These are phyloP conservation scores for Solanum chilense DNA, from an alignment of 257 asterid species.

Conservation along the genomic window DNA sequence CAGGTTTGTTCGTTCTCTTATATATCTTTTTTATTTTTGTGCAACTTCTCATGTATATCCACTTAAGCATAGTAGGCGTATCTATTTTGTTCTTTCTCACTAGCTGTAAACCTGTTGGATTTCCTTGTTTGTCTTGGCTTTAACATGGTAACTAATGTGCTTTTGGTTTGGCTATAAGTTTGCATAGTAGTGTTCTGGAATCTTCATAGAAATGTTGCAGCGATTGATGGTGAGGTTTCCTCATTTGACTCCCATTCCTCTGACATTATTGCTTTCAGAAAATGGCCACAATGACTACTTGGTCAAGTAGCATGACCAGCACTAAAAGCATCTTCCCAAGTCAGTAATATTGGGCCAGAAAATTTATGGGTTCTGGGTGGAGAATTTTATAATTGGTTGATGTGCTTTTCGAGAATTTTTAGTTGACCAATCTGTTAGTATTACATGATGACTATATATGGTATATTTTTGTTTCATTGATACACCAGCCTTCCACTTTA, in stretches of 20 bases:
- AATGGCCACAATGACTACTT: neutral
- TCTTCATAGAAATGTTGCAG: neutral
- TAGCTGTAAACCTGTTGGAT: neutral
- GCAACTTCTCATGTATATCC: neutral
- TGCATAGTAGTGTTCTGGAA: neutral
- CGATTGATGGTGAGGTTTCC: neutral
- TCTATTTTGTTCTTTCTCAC: neutral
- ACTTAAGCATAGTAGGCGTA: neutral
- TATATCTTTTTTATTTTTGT: neutral
- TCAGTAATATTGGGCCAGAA: neutral
- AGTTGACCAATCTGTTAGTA: neutral
- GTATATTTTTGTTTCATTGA: neutral
- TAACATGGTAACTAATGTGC: neutral
- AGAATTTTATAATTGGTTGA: neutral
- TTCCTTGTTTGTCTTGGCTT: neutral
- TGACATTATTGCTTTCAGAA: neutral
- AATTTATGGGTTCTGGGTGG: neutral
- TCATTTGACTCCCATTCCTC: neutral
- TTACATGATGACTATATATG: neutral
- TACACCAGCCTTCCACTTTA: neutral
- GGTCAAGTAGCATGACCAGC: neutral
- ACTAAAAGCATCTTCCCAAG: neutral
- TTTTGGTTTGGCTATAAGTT: neutral
- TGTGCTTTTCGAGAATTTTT: neutral
- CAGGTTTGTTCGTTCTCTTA: slow-evolving; percentile 35